Evolutionary conservation across 306 rosid genomes (phyloP), one percentile per base, ranked within the genome.

Genomic region (Quercus aquifolioides): DNA sequence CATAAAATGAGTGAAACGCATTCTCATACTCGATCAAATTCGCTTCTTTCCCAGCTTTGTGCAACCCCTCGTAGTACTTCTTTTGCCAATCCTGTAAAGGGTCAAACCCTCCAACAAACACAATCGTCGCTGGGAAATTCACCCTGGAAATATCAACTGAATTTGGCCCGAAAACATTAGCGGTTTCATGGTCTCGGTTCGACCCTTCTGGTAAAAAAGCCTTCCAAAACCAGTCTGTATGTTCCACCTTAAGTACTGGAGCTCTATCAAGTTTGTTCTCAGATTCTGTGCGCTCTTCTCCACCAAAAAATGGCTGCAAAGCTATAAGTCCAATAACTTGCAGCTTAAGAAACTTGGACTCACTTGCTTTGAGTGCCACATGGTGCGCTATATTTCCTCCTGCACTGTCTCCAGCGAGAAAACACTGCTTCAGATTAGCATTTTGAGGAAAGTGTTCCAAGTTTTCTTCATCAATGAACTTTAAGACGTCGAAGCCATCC

Each of bases 281-380:
- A 5, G 89, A 74, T 28, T 79, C 84, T 1, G 79, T 80, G 55
- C 82, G 31, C 3, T 86, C 82, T 43, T 82, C 84, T 12, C 73
- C 86, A 0, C 89, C 84, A 46, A 79, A 82, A n/a, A 86, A 86
- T 4, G 89, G 89, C 67, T 86, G 89, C 4, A 80, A 10, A 15
- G 86, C 79, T 11, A 86, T 18, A 1, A 86, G n/a, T 4, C 83
- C 89, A 2, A 73, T 10, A 3, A 82, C 0, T 0, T 55, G 77
- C 56, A 83, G 10, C 35, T 31, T 28, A 31, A 30, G 13, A 19
- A 83, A 83, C 17, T 0, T 65, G 68, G 73, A 54, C 51, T 51
- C 46, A 54, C 79, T 57, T 5, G 77, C 81, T 7, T 33, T 73
- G 31, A 79, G 15, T 0, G 82, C 82, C 28, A 82, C 78, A 55